Conservation (phyloP, 805 yeast species). For the Wickerhamomyces alni region DNA sequence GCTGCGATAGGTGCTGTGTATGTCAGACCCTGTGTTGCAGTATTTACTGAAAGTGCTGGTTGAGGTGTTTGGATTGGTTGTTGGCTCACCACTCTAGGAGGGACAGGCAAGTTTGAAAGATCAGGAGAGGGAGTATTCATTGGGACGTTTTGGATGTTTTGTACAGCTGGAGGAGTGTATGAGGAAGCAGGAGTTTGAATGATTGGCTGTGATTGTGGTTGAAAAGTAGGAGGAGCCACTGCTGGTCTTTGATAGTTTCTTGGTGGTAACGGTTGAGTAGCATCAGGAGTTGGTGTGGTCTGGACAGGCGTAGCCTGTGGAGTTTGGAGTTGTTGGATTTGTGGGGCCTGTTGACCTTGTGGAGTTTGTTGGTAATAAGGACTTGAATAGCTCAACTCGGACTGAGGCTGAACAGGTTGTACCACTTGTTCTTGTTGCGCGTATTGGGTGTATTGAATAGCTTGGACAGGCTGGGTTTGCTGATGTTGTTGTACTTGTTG, state of each 20-base stretch:
- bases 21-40: not conserved
- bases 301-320: not conserved
- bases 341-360: too few species aligned
- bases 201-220: not conserved
- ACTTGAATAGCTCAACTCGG: constrained; percentile 7
- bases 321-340: not conserved
- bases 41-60: not conserved
- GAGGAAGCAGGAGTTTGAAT: not conserved
- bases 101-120: constrained; percentile 14
- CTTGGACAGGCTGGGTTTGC: not conserved
- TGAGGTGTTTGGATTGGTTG: constrained; percentile 1
- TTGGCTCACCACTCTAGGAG: constrained; percentile 6
- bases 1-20: not conserved
- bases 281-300: not conserved
- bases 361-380: constrained; percentile 12
- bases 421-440: not conserved
- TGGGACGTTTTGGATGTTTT: not conserved
- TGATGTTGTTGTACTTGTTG: not conserved
- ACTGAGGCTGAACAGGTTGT: not conserved
- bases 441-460: constrained; percentile 1
- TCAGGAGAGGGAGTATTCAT: constrained; percentile 17
- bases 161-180: not conserved
- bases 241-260: not conserved
- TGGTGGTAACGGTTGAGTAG: not conserved
- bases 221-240: not conserved